Evolutionary conservation across 306 rosid genomes (phyloP), one percentile per base, ranked within the genome.

Genomic region (Cicer yamashitae): DNA sequence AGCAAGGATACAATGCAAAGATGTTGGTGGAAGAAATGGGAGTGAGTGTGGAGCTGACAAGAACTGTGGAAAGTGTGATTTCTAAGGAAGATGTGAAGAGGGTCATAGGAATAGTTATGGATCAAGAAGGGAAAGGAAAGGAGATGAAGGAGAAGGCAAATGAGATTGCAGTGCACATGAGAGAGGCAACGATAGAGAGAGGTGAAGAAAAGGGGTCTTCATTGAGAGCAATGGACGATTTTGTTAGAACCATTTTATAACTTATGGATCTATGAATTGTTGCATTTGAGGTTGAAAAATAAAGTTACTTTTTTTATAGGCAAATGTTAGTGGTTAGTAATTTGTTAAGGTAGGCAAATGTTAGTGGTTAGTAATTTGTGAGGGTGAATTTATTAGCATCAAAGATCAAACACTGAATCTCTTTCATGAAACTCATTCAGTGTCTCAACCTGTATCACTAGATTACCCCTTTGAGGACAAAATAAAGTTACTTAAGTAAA

Each of bases 21-120:
- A 93, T 93, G 98, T 7, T 91, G 70, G 75, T 47, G 83, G 98
- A 93, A 77, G 97, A 91, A 50, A 81, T 84, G 86, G 93, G 92
- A 5, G 89, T 88, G 73, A 39, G 81, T 22, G 86, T 88, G 74
- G 93, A 87, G 76, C 75, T 91, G 39, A 76, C 90, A 5, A 67
- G 88, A 41, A 88, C 89, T 2, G 80, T 67, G 41, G 86, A 84
- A 73, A 61, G 67, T 46, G 75, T 65, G 5, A 11, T 91, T 39
- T 47, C 57, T 2, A 71, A 81, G 56, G 71, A 63, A 43, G 75
- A 71, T 20, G 97, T 89, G 83, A 84, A 76, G 91, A 73, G 44
- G 62, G 84, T 88, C 52, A 77, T 93, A 41, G 85, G 86, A 2
- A 57, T 68, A 39, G 93, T 71, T 25, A 75, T 85, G 87, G 75